Base-by-base conservation (phyloP, 306 rosid genomes). In the Cicer bijugum region DNA sequence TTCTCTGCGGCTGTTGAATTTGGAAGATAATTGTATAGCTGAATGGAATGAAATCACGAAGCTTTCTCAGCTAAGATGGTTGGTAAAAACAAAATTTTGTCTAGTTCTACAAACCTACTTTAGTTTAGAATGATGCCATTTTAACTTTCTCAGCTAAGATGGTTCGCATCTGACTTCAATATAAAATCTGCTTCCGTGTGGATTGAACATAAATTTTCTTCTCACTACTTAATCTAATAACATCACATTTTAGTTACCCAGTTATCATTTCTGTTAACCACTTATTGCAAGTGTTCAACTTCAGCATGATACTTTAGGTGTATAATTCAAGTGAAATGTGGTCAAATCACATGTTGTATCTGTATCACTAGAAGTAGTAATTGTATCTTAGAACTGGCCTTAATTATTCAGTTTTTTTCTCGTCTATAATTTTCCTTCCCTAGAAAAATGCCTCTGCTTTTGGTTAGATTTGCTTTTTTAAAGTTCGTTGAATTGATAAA, bases 31-130 rank as follows among this genome's bases (percentile, higher is more conserved):
- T 72, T 81, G 84, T 80, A 82, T 91, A 75, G 84, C 84, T 60
- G 96, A 91, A 61, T 94, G 99, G 97, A 83, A 77, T 50, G 97
- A 91, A 87, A 75, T 91, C 52, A 58, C 86, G 83, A 94, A 89
- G 87, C 93, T 91, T 70, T 86, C 94, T 75, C 90, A 79, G 69
- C 87, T 91, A 80, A 86, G 78, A 87, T 82, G 97, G 98, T 94
- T 66, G 52, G 81, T 10, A 43, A 79, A 48, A 50, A 40, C 47
- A 68, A 37, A 70, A 37, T 51, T 40, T 62, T 81, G 19, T 56
- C 44, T 37, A 46, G 50, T 56, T 81, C 75, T 76, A 71, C 10
- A 71, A 64, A 55, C 46, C 55, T 20, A 64, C 48, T 37, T 46
- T 40, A 14, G 57, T 35, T 62, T 55, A 11, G 66, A 62, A 17